phyloP scores from a whole-genome alignment of 176 grass and related monocot species.

The Bolboschoenus planiculmis region DNA sequence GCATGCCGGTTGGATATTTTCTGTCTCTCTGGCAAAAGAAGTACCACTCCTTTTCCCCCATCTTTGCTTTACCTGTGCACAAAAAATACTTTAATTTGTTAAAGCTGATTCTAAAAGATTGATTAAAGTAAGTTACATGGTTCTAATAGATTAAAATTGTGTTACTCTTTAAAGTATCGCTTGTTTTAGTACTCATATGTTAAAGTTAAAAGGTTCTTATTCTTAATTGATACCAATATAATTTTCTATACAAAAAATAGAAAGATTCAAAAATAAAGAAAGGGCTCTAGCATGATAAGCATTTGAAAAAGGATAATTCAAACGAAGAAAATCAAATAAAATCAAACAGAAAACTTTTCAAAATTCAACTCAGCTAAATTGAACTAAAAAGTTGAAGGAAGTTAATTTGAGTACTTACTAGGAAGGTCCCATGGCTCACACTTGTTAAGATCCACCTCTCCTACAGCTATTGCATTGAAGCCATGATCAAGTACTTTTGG shows the following conservation, averaged over 20 bases:
- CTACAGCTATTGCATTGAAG: slow-evolving; percentile 25
- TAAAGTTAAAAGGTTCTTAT: background rate
- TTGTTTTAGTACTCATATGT: background rate
- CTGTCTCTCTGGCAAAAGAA: slow-evolving; percentile 57
- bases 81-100: background rate
- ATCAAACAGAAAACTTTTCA: background rate
- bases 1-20: slow-evolving; percentile 55
- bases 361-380: background rate
- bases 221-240: background rate
- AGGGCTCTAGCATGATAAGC: background rate
- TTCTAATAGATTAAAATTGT: background rate
- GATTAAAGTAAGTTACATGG: background rate
- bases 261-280: background rate
- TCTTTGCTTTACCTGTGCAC: slow-evolving; percentile 36
- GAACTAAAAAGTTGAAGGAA: background rate
- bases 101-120: background rate
- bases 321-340: background rate
- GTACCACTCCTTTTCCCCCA: slow-evolving; percentile 59
- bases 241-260: background rate
- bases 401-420: slow-evolving; percentile 3
- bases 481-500: slow-evolving; percentile 2
- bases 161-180: background rate
- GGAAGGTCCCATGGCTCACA: slow-evolving; percentile 41
- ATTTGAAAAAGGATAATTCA: background rate
- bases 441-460: slow-evolving; percentile 38